Evolutionary conservation across 2,329 filamentous ascomycete genomes (phyloP).

Genomic region (Pestalotiopsis sp.): DNA sequence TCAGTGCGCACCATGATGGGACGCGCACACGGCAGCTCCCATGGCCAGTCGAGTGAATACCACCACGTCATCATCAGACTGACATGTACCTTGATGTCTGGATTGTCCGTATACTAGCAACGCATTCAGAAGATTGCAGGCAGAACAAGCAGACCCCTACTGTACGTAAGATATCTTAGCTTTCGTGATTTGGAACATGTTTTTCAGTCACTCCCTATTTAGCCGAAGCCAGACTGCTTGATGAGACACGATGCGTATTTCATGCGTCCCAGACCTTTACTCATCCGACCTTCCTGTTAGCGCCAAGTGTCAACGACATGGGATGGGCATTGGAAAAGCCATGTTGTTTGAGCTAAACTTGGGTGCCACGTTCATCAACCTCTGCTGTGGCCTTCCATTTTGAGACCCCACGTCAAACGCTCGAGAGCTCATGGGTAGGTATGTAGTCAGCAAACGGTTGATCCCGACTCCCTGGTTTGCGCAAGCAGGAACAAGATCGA

Average conservation of each 20-base stretch:
- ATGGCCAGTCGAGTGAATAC: background rate
- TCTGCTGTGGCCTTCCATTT: background rate
- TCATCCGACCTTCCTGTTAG: constrained; percentile 5
- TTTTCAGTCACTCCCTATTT: background rate
- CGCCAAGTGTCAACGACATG: background rate
- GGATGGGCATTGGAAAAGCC: background rate
- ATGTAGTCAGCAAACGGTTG: background rate
- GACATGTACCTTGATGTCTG: too few species aligned
- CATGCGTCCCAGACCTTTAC: background rate
- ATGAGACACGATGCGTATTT: background rate
- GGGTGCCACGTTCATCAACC: constrained; percentile 22
- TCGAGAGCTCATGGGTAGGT: background rate
- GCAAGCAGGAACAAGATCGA: background rate
- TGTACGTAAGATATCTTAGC: background rate
- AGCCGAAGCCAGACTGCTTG: background rate
- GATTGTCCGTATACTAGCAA: too few species aligned
- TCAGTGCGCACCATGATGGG: background rate
- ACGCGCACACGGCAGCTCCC: background rate
- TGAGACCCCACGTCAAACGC: background rate
- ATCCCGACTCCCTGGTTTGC: background rate
- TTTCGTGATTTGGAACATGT: background rate
- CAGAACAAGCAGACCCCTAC: background rate
- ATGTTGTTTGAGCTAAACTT: constrained; percentile 15
- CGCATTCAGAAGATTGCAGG: background rate
- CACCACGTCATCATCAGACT: background rate